Evolutionary conservation across 306 rosid species (phyloP), one percentile per base, ranked within the genome.

Genomic region (Echinosophora koreensis): DNA sequence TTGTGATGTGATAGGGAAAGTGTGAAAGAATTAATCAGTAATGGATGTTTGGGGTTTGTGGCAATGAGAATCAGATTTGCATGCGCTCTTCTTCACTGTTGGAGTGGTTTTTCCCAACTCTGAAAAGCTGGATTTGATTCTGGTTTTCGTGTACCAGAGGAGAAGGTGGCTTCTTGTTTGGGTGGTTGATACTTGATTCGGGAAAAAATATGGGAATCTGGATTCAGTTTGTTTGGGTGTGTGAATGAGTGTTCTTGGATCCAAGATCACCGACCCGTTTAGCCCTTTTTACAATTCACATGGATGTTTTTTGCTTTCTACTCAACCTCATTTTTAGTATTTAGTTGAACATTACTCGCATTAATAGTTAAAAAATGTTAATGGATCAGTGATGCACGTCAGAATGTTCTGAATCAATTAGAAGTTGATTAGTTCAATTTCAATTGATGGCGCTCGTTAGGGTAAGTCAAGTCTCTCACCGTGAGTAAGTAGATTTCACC

Each of bases 221-320:
- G 81, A 42, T 28, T 78, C 74, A 42, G 30, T 69, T 13, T 16
- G 37, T 14, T 50, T 44, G 30, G 0, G 57, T 5, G 32, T 9
- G 64, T 78, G 77, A 69, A 30, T 11, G 65, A 49, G 11, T 61
- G 6, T 61, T 62, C 3, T 58, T 38, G 69, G 84, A 80, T 80
- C 84, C 69, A 56, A 65, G 32, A 56, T 64, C 65, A 74, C 61
- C 18, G 54, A 18, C 12, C 55, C 4, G 16, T 17, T 32, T 28
- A 22, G 35, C 9, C 17, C 62, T 49, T 32, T 12, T 54, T 80
- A 47, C 70, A 50, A 59, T 6, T 35, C 41, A 37, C 41, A 37
- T 73, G 76, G 69, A 67, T 74, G 59, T 63, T 73, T 63, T 10
- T 74, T 67, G 62, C 51, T 47, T 75, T 51, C 15, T 17, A 8